Evolutionary conservation across 2,329 filamentous ascomycete species (phyloP).

Genomic region (Hypoxylon sp.): DNA sequence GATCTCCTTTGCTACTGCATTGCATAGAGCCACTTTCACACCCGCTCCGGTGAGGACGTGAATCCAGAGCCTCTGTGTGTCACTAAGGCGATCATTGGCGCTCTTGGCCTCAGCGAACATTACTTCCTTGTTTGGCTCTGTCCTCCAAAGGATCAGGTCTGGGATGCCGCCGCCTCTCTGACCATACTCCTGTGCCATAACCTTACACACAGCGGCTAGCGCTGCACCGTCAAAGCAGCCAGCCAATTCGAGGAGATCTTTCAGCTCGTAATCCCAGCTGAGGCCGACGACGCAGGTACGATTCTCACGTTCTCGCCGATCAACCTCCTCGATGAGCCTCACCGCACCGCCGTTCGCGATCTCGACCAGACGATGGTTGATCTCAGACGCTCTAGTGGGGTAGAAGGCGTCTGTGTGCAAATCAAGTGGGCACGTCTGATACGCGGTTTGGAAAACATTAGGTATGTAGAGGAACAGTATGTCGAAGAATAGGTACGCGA

Average conservation of each 20-base stretch:
- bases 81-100: slow-evolving; percentile 92
- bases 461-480: slow-evolving; percentile 93
- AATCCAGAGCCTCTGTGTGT: slow-evolving; percentile 97
- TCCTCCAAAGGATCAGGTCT: slow-evolving; percentile 90
- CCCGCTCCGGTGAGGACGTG: slow-evolving; percentile 90
- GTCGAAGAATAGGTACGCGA: slow-evolving; percentile 92
- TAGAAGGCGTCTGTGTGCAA: slow-evolving; percentile 95
- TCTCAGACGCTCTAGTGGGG: slow-evolving; percentile 84
- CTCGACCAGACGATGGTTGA: slow-evolving; percentile 86
- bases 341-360: slow-evolving; percentile 86
- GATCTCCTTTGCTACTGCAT: slow-evolving; percentile 69
- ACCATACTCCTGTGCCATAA: slow-evolving; percentile 94
- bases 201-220: slow-evolving; percentile 87
- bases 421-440: slow-evolving; percentile 93
- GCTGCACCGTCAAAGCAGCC: slow-evolving; percentile 83
- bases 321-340: slow-evolving; percentile 74
- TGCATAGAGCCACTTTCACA: slow-evolving; percentile 85
- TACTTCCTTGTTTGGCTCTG: slow-evolving; percentile 64
- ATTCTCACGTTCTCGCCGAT: slow-evolving; percentile 75
- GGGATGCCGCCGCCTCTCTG: slow-evolving; percentile 89
- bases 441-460: slow-evolving; percentile 96
- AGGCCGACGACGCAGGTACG: slow-evolving; percentile 91
- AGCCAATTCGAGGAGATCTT: slow-evolving; percentile 84
- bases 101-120: slow-evolving; percentile 87
- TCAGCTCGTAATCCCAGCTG: slow-evolving; percentile 87